Percentiles rank a stretch among this genome's conserved stretches.
Conservation (phyloP, 257 asterid species). For the Orobanche coerulescens region DNA sequence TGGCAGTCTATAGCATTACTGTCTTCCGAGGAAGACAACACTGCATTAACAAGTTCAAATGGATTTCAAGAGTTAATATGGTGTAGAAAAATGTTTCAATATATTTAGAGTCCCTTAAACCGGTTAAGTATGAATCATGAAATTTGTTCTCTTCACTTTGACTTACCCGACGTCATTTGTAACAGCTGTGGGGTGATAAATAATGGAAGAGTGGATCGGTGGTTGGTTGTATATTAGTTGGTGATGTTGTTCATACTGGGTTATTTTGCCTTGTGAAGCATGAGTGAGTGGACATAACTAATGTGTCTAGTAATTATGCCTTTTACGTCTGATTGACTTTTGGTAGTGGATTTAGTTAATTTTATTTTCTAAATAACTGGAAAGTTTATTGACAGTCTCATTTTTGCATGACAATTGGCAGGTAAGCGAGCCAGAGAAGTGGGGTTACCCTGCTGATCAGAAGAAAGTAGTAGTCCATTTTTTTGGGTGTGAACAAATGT, state of each 20-base stretch:
- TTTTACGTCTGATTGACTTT: not conserved
- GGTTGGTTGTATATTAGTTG: not conserved
- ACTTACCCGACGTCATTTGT: not conserved
- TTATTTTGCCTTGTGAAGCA: not conserved
- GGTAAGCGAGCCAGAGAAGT: conserved; percentile 85
- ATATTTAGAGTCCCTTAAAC: not conserved
- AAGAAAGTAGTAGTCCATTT: conserved; percentile 79
- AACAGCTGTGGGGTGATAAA: not conserved
- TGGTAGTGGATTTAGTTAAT: not conserved
- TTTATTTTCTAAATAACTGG: not conserved
- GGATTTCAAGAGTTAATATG: not conserved
- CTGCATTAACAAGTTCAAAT: not conserved
- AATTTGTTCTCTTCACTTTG: not conserved
- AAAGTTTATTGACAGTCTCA: conserved; percentile 14
- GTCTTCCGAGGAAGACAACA: not conserved
- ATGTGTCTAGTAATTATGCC: not conserved
- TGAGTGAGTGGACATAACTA: not conserved
- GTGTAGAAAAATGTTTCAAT: not conserved
- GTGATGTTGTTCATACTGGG: not conserved
- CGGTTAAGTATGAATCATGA: conserved; percentile 3
- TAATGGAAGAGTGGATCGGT: not conserved
- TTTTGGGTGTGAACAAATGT: conserved; percentile 87
- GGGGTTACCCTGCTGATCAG: conserved; percentile 69
- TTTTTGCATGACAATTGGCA: conserved; percentile 58
- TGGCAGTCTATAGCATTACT: not conserved